Base-by-base conservation (phyloP, 1,139 yeast genomes). In the Candida glucosophila region DNA sequence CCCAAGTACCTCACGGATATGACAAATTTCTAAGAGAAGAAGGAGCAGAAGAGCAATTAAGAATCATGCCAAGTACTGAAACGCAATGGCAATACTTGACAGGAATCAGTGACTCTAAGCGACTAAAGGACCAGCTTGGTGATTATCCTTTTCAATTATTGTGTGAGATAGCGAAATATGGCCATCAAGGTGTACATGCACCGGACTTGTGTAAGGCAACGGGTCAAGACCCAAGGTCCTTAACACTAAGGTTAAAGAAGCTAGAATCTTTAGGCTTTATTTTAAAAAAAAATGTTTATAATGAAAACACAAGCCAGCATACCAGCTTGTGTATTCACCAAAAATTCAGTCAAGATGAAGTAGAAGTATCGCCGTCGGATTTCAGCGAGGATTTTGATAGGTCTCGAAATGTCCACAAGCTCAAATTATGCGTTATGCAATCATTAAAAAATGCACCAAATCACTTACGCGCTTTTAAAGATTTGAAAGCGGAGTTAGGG, bases 191-290 rank as follows among this genome's bases (percentile, higher is more conserved):
- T 7, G 67, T 77, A 8, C 62, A 68, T 30, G 68, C 86, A 0
- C 57, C 73, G 17, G 73, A 71, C 15, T 52, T 79, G 32, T 67
- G 74, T 5, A 56, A 58, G 22, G 58, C 54, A 10, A 71, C 85
- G 0, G 69, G 68, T 5, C 90, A 79, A 47, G 90, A 79, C 41
- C 71, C 77, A n/a, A 59, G 88, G 33, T 77, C 86, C 29, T 55
- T 77, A 21, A 75, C 86, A 0, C 60, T 73, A 2, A 58, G 90
- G 37, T 55, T 77, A 28, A 72, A 69, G 37, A 62, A 65, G 26
- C 48, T 79, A 16, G 72, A 64, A 31, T 69, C 61, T 10, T 45
- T 55, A 30, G 64, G 70, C 12, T 49, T 74, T 14, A 67, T 77
- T 4, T 51, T 52, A 14, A 71, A 65, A 35, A 52, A 44, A 15